Evolutionary conservation across 2,329 filamentous ascomycete genomes (phyloP).

Genomic region (Albophoma yamanashiensis): DNA sequence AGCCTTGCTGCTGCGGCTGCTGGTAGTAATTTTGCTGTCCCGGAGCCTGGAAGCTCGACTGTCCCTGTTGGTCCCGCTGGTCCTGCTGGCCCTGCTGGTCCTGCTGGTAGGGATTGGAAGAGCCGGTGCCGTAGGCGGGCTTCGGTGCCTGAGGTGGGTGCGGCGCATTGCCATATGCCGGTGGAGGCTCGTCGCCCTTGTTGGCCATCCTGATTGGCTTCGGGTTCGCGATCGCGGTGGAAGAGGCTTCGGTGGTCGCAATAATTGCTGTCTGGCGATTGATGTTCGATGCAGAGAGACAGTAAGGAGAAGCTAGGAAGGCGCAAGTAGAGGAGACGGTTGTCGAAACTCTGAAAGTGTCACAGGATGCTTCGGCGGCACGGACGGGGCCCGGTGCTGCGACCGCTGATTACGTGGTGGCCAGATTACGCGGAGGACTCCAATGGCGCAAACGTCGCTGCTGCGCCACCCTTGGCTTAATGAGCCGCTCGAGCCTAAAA

Average conservation of each 20-base stretch:
- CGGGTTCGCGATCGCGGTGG: neutral
- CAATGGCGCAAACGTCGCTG: neutral
- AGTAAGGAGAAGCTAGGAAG: neutral
- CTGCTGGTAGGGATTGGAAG: constrained; percentile 14
- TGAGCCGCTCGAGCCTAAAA: neutral
- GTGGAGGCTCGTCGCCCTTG: constrained; percentile 39
- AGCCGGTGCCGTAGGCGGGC: constrained; percentile 30
- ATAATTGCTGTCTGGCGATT: neutral
- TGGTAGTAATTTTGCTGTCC: constrained; percentile 14
- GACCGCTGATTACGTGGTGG: constrained; percentile 14
- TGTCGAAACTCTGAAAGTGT: constrained; percentile 6
- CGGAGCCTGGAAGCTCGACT: constrained; percentile 11
- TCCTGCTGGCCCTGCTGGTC: constrained; percentile 8
- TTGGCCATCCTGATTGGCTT: constrained; percentile 24
- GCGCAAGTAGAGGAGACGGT: neutral
- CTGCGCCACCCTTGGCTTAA: constrained; percentile 25
- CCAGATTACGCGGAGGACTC: constrained; percentile 2
- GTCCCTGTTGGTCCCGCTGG: constrained; percentile 2
- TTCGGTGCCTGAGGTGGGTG: constrained; percentile 21
- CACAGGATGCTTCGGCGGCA: constrained; percentile 1
- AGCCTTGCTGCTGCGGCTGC: constrained; percentile 12
- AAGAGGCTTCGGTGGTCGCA: neutral
- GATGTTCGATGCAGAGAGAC: neutral
- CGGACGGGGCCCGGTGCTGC: neutral
- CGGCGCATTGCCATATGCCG: constrained; percentile 25